phyloP scores from a whole-genome alignment of 768 basidiomycete genomes.

The Kwoniella newhampshirensis region DNA sequence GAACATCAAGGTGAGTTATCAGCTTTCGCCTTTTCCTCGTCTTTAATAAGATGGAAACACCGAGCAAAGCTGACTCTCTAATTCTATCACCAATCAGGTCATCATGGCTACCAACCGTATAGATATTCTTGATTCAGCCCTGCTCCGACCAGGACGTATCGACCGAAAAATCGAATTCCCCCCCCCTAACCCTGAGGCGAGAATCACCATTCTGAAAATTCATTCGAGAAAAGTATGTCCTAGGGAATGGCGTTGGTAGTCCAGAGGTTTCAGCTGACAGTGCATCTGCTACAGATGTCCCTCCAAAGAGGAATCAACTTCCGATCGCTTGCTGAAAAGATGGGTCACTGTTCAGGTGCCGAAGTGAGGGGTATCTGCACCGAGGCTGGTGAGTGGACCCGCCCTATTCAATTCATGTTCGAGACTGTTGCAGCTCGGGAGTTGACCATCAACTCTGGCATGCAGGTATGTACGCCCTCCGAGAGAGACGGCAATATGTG shows the following conservation, averaged over 20 bases:
- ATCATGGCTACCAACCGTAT: slow-evolving; percentile 97
- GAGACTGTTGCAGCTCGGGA: neutral
- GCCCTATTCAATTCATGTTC: slow-evolving; percentile 13
- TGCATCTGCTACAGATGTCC: slow-evolving; percentile 69
- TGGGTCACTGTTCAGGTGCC: slow-evolving; percentile 97
- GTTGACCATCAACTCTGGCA: neutral
- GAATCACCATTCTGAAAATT: slow-evolving; percentile 93
- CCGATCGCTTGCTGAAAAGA: slow-evolving; percentile 94
- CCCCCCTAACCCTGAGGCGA: slow-evolving; percentile 87
- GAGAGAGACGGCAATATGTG: slow-evolving; percentile 89
- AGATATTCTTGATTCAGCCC: slow-evolving; percentile 90
- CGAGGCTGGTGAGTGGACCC: slow-evolving; percentile 71
- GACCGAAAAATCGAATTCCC: slow-evolving; percentile 99
- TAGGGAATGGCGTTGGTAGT: no score
- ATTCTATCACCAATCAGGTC: slow-evolving; percentile 58
- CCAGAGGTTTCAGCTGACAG: no score
- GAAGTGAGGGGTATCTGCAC: slow-evolving; percentile 97
- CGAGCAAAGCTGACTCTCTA: slow-evolving; percentile 1
- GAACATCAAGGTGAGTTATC: slow-evolving; percentile 65
- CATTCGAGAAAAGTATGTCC: slow-evolving; percentile 83
- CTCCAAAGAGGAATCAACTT: slow-evolving; percentile 96
- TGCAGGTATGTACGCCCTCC: slow-evolving; percentile 89
- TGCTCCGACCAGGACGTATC: slow-evolving; percentile 90
- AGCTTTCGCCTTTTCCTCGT: no score
- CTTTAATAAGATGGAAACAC: no score